Percentiles rank a stretch among this genome's conserved stretches.
Evolutionary conservation across 495 filamentous ascomycete species (phyloP).

Genomic region (Hypoxylon cercidicola): DNA sequence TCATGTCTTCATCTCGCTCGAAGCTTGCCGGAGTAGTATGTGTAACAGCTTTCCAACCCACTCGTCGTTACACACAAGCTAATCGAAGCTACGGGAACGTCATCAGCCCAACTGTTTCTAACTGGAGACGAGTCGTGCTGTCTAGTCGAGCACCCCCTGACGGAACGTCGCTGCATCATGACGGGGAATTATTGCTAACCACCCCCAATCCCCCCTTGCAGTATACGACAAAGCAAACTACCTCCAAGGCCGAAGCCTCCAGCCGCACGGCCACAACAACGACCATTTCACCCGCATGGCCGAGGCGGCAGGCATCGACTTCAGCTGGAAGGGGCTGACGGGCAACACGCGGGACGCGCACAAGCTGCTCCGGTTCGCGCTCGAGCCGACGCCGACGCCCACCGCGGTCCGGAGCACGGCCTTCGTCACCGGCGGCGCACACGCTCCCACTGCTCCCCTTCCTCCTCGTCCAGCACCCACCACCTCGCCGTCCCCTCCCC

Average conservation of each 20-base stretch:
- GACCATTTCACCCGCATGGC: conserved; percentile 59
- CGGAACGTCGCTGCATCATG: no score
- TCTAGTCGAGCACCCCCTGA: no score
- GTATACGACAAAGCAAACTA: conserved; percentile 38
- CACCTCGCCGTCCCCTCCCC: conserved; percentile 1
- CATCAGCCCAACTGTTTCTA: no score
- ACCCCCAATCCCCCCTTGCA: conserved; percentile 13
- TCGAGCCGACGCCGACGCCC: conserved; percentile 64
- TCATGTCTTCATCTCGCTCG: not conserved
- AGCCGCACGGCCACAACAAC: conserved; percentile 8
- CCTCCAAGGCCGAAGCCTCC: not conserved
- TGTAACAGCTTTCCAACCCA: not conserved
- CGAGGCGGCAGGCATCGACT: conserved; percentile 69
- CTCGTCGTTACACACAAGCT: no score
- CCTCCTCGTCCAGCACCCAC: conserved; percentile 3
- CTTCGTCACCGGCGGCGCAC: conserved; percentile 12
- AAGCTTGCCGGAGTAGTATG: not conserved
- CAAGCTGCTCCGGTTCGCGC: conserved; percentile 74
- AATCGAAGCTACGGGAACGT: no score
- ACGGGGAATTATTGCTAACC: not conserved
- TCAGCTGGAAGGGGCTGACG: conserved; percentile 75
- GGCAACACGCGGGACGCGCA: conserved; percentile 82
- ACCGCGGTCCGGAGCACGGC: conserved; percentile 32
- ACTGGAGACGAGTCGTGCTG: no score
- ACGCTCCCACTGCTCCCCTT: conserved; percentile 2